Conservation (phyloP, 1,139 yeast species). For the Nakaseomyces delphensis region DNA sequence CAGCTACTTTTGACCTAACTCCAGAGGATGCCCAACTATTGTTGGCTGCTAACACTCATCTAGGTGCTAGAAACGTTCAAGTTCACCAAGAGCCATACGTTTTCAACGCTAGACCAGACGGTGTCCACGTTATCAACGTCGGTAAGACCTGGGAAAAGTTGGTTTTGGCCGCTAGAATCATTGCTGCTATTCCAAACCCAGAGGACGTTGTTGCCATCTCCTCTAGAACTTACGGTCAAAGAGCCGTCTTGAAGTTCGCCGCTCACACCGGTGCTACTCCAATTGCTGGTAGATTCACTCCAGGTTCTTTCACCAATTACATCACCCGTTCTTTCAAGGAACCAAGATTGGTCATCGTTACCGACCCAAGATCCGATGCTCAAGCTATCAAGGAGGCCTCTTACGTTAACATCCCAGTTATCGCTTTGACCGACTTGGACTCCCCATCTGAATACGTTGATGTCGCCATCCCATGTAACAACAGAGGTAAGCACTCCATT, state of each 20-base stretch:
- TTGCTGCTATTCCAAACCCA: slow-evolving; percentile 98
- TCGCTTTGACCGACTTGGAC: slow-evolving; percentile 97
- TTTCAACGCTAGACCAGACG: slow-evolving; percentile 99
- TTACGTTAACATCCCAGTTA: slow-evolving; percentile 99
- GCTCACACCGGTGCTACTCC: slow-evolving; percentile 99
- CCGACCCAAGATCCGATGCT: slow-evolving; percentile 99
- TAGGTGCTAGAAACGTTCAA: slow-evolving; percentile 99
- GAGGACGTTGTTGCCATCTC: slow-evolving; percentile 98
- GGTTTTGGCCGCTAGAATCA: slow-evolving; percentile 98
- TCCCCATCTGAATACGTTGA: slow-evolving; percentile 98
- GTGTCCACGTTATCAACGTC: slow-evolving; percentile 96
- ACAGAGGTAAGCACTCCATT: slow-evolving; percentile 99
- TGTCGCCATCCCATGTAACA: slow-evolving; percentile 99
- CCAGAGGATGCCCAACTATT: slow-evolving; percentile 99
- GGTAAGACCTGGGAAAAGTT: slow-evolving; percentile 99
- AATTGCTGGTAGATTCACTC: slow-evolving; percentile 99
- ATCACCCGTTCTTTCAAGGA: slow-evolving; percentile 99
- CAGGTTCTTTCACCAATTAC: slow-evolving; percentile 99
- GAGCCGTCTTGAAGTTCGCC: slow-evolving; percentile 99
- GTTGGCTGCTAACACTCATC: slow-evolving; percentile 99
- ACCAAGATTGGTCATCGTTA: slow-evolving; percentile 98
- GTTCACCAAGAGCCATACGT: slow-evolving; percentile 99
- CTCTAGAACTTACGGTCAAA: slow-evolving; percentile 99
- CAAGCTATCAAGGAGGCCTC: slow-evolving; percentile 99
- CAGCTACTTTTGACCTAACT: slow-evolving; percentile 84